phyloP scores from a whole-genome alignment of 2,329 filamentous ascomycete genomes.

The Venturia oleaginea region DNA sequence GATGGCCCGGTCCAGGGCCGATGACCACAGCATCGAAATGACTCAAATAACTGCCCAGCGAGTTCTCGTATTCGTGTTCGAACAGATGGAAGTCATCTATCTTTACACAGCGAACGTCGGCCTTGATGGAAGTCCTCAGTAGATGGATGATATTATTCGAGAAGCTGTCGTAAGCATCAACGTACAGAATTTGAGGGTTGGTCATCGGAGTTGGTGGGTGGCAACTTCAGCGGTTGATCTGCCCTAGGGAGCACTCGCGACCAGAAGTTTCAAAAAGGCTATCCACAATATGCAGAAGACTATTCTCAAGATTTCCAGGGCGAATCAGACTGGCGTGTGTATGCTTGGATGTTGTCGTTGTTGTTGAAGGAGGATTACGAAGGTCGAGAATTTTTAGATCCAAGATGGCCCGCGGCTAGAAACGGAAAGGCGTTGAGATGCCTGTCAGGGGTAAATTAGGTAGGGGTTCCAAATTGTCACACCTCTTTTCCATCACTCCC shows the following conservation, averaged over 20 bases:
- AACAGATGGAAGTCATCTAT: slow-evolving; percentile 43
- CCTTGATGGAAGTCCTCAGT: slow-evolving; percentile 59
- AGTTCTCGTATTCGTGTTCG: not conserved
- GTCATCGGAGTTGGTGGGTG: not conserved
- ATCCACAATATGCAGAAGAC: too few relatives aligned
- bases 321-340: not conserved
- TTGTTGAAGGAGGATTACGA: too few relatives aligned
- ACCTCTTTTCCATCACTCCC: not conserved
- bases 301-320: too few relatives aligned
- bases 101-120: slow-evolving; percentile 54
- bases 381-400: not conserved
- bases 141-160: slow-evolving; percentile 88
- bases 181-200: slow-evolving; percentile 56
- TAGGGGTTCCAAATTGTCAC: not conserved
- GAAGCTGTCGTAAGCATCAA: slow-evolving; percentile 96
- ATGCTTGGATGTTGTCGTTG: not conserved
- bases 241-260: not conserved
- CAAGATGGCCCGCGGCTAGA: not conserved
- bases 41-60: slow-evolving; percentile 32
- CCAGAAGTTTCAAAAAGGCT: too few relatives aligned
- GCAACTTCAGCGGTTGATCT: not conserved
- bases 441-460: not conserved
- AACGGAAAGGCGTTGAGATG: not conserved
- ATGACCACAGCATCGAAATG: slow-evolving; percentile 78
- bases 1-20: slow-evolving; percentile 83